phyloP scores from a whole-genome alignment of 805 yeast genomes.

The Torulaspora quercuum region DNA sequence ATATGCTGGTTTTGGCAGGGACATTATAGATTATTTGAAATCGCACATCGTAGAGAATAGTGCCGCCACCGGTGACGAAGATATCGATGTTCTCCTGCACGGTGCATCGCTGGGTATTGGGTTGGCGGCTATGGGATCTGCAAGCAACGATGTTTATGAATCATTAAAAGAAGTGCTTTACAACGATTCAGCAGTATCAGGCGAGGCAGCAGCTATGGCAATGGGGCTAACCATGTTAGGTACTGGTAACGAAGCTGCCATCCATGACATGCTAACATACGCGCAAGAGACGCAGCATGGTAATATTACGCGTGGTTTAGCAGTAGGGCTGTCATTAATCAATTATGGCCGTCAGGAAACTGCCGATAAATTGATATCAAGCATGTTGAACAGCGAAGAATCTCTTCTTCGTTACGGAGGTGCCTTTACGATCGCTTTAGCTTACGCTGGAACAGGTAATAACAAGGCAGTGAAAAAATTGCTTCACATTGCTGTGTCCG shows the following conservation, averaged over 20 bases:
- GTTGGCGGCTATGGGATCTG: constrained; percentile 94
- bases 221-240: constrained; percentile 97
- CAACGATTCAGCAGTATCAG: constrained; percentile 88
- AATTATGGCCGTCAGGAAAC: constrained; percentile 81
- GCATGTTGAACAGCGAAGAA: constrained; percentile 68
- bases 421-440: constrained; percentile 88
- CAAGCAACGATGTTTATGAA: constrained; percentile 69
- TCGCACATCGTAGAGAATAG: constrained; percentile 63
- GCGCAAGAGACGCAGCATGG: constrained; percentile 96
- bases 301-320: constrained; percentile 88
- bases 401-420: constrained; percentile 93
- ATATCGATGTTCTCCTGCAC: constrained; percentile 79
- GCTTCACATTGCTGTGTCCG: constrained; percentile 92
- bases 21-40: constrained; percentile 74
- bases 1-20: constrained; percentile 94
- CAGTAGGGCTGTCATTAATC: constrained; percentile 82
- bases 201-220: constrained; percentile 93
- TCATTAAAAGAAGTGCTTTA: constrained; percentile 78
- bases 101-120: constrained; percentile 96
- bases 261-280: constrained; percentile 78
- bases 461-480: constrained; percentile 81
- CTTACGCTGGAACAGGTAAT: constrained; percentile 95
- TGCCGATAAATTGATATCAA: constrained; percentile 66
- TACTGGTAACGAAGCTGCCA: constrained; percentile 66
- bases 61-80: constrained; percentile 57